These are phyloP conservation scores for Amanita phalloides DNA, from an alignment of 768 basidiomycete species.

Conservation along the genomic window DNA sequence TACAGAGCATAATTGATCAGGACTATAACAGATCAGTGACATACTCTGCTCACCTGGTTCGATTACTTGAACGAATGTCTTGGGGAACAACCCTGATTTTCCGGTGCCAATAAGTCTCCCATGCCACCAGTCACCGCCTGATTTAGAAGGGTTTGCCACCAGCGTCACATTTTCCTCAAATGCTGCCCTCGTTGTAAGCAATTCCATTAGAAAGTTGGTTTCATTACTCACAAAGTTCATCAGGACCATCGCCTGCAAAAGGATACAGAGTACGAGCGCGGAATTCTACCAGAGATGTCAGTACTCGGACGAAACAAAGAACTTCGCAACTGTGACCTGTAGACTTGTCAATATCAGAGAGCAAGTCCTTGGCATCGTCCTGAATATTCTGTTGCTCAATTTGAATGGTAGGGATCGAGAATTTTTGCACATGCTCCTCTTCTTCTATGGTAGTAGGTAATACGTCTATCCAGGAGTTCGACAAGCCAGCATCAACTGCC, in stretches of 20 bases:
- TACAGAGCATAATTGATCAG: constrained; percentile 13
- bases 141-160: constrained; percentile 76
- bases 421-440: constrained; percentile 42
- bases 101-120: constrained; percentile 58
- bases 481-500: constrained; percentile 53
- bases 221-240: constrained; percentile 68
- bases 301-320: constrained; percentile 2
- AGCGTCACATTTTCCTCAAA: constrained; percentile 77
- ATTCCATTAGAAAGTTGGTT: background rate
- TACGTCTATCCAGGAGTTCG: constrained; percentile 18
- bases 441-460: constrained; percentile 51
- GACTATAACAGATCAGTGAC: background rate
- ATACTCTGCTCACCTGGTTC: constrained; percentile 42
- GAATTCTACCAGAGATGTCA: constrained; percentile 36
- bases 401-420: constrained; percentile 43
- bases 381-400: constrained; percentile 27
- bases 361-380: constrained; percentile 34
- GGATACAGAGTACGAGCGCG: constrained; percentile 74
- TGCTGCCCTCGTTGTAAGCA: constrained; percentile 26
- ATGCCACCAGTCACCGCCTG: constrained; percentile 89
- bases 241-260: constrained; percentile 77
- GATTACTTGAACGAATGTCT: constrained; percentile 73
- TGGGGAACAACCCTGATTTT: constrained; percentile 81
- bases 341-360: constrained; percentile 66
- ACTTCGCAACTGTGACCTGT: constrained; percentile 31